Evolutionary conservation across 805 yeast species (phyloP).

Genomic region (Saccharomycopsis schoenii): DNA sequence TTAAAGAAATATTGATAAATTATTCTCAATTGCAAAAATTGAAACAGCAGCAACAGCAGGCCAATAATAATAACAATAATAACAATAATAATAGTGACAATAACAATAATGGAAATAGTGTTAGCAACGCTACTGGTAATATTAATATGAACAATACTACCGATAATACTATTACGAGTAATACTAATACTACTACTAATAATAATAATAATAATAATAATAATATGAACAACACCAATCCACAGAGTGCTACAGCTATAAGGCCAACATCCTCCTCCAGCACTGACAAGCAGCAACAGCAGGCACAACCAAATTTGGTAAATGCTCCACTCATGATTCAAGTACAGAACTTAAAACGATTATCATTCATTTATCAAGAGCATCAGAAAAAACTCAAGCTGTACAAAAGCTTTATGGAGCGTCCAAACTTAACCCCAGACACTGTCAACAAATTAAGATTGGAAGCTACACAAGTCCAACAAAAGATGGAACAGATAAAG

Average conservation of each 20-base stretch:
- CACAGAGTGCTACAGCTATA: neutral
- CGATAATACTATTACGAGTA: neutral
- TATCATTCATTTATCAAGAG: slow-evolving; percentile 8
- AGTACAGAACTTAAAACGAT: slow-evolving; percentile 10
- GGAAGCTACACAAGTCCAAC: slow-evolving; percentile 24
- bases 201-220: neutral
- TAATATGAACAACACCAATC: neutral
- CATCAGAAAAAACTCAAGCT: slow-evolving; percentile 19
- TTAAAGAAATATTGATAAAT: slow-evolving; percentile 10
- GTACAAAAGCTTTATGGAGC: slow-evolving; percentile 23
- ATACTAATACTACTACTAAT: slow-evolving; percentile 3
- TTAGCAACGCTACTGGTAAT: neutral
- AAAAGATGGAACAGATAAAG: slow-evolving; percentile 23
- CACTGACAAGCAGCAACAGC: neutral
- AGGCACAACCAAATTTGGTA: neutral
- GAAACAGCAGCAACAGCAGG: slow-evolving; percentile 11
- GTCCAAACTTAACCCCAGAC: slow-evolving; percentile 25
- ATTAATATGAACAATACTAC: neutral
- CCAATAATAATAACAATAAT: slow-evolving; percentile 1
- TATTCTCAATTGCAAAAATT: slow-evolving; percentile 9
- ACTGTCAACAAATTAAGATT: slow-evolving; percentile 24
- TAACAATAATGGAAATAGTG: neutral
- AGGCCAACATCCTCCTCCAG: neutral
- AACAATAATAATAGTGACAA: neutral
- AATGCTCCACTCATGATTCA: slow-evolving; percentile 9